Conservation (phyloP, 176 grass and related monocot genomes). For the Pontederia crassipes region DNA sequence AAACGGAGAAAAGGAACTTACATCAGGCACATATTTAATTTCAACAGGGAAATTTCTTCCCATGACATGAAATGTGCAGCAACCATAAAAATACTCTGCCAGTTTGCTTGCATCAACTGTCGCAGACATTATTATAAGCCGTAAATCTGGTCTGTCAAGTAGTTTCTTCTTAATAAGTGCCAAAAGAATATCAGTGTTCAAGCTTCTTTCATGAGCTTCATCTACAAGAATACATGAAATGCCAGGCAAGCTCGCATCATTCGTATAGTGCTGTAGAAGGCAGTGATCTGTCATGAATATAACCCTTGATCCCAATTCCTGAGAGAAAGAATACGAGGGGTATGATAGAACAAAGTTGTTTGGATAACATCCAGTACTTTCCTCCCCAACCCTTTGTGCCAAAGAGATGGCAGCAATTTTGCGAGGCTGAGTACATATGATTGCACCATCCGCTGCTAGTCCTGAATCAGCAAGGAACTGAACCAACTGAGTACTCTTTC, state of each 20-base stretch:
- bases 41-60: conserved; percentile 86
- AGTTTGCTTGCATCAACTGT: conserved; percentile 76
- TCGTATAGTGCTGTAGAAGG: conserved; percentile 77
- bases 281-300: conserved; percentile 87
- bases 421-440: conserved; percentile 88
- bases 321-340: conserved; percentile 38
- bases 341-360: conserved; percentile 50
- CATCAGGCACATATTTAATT: conserved; percentile 64
- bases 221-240: conserved; percentile 85
- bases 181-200: conserved; percentile 89
- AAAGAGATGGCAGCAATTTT: conserved; percentile 78
- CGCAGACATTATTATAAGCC: conserved; percentile 93
- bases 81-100: conserved; percentile 72
- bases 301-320: conserved; percentile 42
- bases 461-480: conserved; percentile 90
- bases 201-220: conserved; percentile 96
- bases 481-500: conserved; percentile 91
- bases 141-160: conserved; percentile 57
- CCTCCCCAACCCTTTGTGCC: conserved; percentile 68
- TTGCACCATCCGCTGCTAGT: conserved; percentile 44
- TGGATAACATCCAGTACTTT: conserved; percentile 57
- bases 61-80: conserved; percentile 47
- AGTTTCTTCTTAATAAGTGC: conserved; percentile 83
- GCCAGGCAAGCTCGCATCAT: conserved; percentile 27
- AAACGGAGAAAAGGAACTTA: conserved; percentile 29